A percentile compares a stretch with the other conserved stretches of the same genome.
These are phyloP conservation scores for Rhododendron ferrugineum DNA, from an alignment of 148 eudicot species.

Conservation along the genomic window DNA sequence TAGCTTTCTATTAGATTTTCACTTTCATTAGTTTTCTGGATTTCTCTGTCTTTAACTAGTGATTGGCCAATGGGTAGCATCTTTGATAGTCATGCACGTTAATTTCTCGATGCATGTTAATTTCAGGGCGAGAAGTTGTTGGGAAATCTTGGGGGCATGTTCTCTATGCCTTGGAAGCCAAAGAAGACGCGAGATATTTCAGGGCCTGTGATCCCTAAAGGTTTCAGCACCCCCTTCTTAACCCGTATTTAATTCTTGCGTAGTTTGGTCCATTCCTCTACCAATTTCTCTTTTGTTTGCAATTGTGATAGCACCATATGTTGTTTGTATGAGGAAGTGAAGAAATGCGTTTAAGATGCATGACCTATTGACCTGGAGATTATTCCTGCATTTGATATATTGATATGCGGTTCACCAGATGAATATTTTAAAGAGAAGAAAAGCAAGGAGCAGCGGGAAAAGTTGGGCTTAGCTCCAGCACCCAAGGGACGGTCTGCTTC, in stretches of 20 bases:
- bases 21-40: background rate
- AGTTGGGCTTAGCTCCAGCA: slow-evolving; percentile 41
- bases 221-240: slow-evolving; percentile 19
- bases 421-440: slow-evolving; percentile 32
- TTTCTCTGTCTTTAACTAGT: background rate
- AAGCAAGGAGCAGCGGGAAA: slow-evolving; percentile 55
- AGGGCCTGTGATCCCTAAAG: slow-evolving; percentile 56
- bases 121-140: slow-evolving; percentile 80
- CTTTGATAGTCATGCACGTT: background rate
- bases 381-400: background rate
- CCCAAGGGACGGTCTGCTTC: slow-evolving; percentile 37
- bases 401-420: slow-evolving; percentile 12
- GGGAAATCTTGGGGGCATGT: slow-evolving; percentile 90
- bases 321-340: background rate
- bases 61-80: background rate
- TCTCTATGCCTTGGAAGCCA: slow-evolving; percentile 88
- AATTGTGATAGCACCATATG: background rate
- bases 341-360: background rate
- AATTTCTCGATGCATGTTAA: slow-evolving; percentile 4
- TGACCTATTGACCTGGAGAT: background rate
- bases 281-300: background rate
- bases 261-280: background rate
- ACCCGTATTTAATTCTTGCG: background rate
- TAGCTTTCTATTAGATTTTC: background rate
- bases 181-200: slow-evolving; percentile 54